Evolutionary conservation across 2,329 filamentous ascomycete genomes (phyloP).

Genomic region (Colletotrichum tropicale): DNA sequence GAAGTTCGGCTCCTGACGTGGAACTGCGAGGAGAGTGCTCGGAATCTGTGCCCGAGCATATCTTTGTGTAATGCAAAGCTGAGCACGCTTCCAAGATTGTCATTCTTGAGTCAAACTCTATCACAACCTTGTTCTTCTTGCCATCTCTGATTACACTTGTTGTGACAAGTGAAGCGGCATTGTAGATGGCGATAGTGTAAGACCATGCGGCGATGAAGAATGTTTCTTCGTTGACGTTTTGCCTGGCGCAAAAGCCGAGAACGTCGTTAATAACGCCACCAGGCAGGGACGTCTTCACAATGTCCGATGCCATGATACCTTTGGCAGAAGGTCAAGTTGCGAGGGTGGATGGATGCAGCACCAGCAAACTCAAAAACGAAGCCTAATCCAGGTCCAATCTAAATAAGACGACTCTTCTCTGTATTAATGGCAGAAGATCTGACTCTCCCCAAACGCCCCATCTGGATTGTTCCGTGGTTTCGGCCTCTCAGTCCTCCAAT

Average conservation of each 20-base stretch:
- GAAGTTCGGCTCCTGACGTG: neutral
- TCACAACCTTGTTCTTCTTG: neutral
- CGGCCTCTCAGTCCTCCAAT: neutral
- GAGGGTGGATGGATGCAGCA: neutral
- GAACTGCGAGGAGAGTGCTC: neutral
- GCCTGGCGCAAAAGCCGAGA: neutral
- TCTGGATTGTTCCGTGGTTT: neutral
- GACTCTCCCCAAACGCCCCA: neutral
- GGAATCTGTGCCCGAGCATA: neutral
- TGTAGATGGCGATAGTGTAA: neutral
- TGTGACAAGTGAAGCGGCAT: neutral
- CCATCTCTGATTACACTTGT: neutral
- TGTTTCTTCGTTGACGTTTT: neutral
- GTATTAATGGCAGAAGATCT: neutral
- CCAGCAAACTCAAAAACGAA: neutral
- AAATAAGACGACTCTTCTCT: neutral
- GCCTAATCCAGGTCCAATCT: neutral
- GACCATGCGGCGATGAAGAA: neutral
- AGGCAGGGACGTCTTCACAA: neutral
- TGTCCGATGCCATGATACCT: neutral
- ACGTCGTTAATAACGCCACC: neutral
- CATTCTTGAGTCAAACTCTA: neutral
- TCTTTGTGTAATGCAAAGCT: neutral
- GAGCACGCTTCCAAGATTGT: neutral
- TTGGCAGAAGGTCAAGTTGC: neutral